These are phyloP conservation scores for Loxodes magnus DNA, from an alignment of 73 alveolate species.

Conservation along the genomic window DNA sequence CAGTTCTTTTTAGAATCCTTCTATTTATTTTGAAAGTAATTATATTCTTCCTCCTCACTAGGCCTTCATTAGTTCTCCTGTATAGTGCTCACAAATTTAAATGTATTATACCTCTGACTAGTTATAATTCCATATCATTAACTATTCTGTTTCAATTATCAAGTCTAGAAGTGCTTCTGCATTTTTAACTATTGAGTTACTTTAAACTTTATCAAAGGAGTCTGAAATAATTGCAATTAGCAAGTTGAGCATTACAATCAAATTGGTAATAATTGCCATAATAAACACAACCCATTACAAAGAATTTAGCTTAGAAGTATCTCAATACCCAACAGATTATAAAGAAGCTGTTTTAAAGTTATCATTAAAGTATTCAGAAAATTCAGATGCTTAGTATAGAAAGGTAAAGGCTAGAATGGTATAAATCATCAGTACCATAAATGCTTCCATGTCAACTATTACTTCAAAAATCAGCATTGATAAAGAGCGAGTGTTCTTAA, in stretches of 20 bases:
- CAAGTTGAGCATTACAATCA: conserved; percentile 31
- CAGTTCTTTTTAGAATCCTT: too few relatives aligned
- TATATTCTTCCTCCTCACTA: too few relatives aligned
- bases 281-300: conserved; percentile 9
- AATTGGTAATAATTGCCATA: conserved; percentile 19
- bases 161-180: conserved; percentile 5
- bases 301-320: background rate
- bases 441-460: background rate
- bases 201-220: conserved; percentile 19
- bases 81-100: too few relatives aligned
- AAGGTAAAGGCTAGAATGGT: conserved; percentile 1
- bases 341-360: background rate
- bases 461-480: conserved; percentile 1
- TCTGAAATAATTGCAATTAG: conserved; percentile 35
- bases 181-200: background rate
- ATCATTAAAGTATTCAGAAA: background rate
- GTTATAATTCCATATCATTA: background rate
- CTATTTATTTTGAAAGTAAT: too few relatives aligned
- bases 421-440: background rate
- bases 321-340: background rate
- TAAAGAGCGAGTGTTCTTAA: background rate
- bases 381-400: background rate
- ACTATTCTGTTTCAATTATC: conserved; percentile 7
- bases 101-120: too few relatives aligned
- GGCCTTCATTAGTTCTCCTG: too few relatives aligned